These are phyloP conservation scores for Fusarium sp. DNA, from an alignment of 2,329 filamentous ascomycete species.

Conservation along the genomic window DNA sequence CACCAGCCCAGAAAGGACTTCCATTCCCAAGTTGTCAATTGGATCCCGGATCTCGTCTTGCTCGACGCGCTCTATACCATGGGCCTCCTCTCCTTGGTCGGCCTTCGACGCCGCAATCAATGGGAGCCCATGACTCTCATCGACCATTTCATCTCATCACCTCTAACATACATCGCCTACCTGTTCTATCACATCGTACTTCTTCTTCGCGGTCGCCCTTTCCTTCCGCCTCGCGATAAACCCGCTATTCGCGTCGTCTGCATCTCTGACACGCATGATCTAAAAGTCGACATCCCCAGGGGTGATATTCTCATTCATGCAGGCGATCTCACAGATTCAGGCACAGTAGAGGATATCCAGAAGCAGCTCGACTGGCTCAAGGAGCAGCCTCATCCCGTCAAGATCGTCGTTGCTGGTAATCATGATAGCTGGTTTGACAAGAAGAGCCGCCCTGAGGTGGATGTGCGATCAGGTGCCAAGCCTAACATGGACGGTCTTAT, in stretches of 20 bases:
- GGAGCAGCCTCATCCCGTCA: slow-evolving; percentile 78
- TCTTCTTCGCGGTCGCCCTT: slow-evolving; percentile 73
- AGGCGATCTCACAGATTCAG: slow-evolving; percentile 82
- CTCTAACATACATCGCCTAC: slow-evolving; percentile 71
- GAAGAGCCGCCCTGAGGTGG: slow-evolving; percentile 66
- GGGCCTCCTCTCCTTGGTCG: slow-evolving; percentile 58
- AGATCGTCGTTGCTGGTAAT: slow-evolving; percentile 87
- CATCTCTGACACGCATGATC: slow-evolving; percentile 88
- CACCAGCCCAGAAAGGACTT: neutral
- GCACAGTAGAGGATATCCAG: slow-evolving; percentile 79
- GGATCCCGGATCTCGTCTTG: neutral
- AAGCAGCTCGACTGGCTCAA: slow-evolving; percentile 85
- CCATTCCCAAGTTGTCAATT: neutral
- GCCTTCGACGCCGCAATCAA: slow-evolving; percentile 59
- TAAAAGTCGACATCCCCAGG: slow-evolving; percentile 69
- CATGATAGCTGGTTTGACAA: slow-evolving; percentile 89
- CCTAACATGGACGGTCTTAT: slow-evolving; percentile 75
- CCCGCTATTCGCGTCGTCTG: slow-evolving; percentile 80
- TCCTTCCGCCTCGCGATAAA: slow-evolving; percentile 64
- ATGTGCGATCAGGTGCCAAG: slow-evolving; percentile 61
- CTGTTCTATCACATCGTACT: slow-evolving; percentile 73
- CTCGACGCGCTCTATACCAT: slow-evolving; percentile 46
- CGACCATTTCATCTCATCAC: slow-evolving; percentile 74
- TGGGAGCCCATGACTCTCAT: slow-evolving; percentile 66
- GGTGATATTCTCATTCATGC: slow-evolving; percentile 92